Conservation (phyloP, 2,329 filamentous ascomycete genomes). For the Dryadomyces quercus-mongolicae region DNA sequence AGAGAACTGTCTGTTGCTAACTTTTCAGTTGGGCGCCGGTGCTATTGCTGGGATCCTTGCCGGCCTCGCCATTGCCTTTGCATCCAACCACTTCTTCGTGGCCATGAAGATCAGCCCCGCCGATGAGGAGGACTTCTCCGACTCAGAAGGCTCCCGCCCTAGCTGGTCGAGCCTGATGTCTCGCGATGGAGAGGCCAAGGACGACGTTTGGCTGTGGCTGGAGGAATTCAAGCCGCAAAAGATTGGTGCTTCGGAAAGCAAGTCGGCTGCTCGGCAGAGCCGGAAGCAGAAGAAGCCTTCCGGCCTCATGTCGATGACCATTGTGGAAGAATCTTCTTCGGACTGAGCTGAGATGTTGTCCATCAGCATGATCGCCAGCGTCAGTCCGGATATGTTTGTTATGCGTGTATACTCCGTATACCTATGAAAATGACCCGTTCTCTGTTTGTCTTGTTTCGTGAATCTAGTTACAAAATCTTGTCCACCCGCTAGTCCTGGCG, state of each 20-base stretch:
- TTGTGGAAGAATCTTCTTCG: conserved; percentile 1
- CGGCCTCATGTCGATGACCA: neutral
- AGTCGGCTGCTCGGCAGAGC: neutral
- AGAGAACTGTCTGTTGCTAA: too few relatives aligned
- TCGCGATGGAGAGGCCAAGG: neutral
- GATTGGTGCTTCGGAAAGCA: neutral
- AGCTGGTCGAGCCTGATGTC: neutral
- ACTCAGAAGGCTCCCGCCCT: neutral
- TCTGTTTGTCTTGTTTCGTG: neutral
- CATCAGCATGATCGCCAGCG: neutral
- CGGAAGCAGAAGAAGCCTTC: neutral
- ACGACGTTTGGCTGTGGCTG: conserved; percentile 13
- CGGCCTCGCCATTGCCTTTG: conserved; percentile 46
- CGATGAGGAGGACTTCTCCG: conserved; percentile 2
- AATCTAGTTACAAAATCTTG: neutral
- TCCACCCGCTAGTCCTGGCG: neutral
- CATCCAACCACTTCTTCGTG: conserved; percentile 41
- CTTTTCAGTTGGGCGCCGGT: conserved; percentile 42
- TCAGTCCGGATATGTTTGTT: neutral
- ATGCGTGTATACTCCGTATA: too few relatives aligned
- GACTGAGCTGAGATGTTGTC: neutral
- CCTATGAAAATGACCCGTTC: too few relatives aligned
- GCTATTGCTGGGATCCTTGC: conserved; percentile 52
- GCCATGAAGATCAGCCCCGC: conserved; percentile 29
- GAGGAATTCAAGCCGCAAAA: conserved; percentile 10